Evolutionary conservation across 2,329 filamentous ascomycete species (phyloP), one percentile per base, ranked within the genome.

Genomic region (Acephala macrosclerotiorum): DNA sequence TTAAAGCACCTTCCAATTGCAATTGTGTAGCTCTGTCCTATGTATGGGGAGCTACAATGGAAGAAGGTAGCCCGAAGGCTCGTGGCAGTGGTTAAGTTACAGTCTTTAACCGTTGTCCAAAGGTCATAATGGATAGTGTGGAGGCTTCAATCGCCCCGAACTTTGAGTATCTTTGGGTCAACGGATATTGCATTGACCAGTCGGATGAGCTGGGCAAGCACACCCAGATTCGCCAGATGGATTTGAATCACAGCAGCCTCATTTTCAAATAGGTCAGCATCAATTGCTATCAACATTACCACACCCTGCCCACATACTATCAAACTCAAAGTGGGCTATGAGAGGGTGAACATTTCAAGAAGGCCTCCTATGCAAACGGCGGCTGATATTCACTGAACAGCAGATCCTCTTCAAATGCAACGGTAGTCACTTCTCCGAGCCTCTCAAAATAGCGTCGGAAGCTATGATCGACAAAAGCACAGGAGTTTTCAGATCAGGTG

Each of bases 161-260:
- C 4, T 45, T 47, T 25, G 16, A 36, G 22, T 60, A 51, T 33
- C 58, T 60, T 11, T 60, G 58, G 58, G 42, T 60, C 20, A 40
- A 60, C 26, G 35, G 58, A 26, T 60, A 60, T 26, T 60, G 58
- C n/a, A 60, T 60, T 45, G 40, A 60, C 36, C 58, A 60, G 25
- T n/a, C 26, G 16, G 25, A 60, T 49, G 38, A 22, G n/a, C 11
- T 18, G 14, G 45, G 26, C 26, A 60, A 60, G 35, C 20, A 26
- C 11, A 8, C 33, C 3, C 58, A 60, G 16, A 18, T 60, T n/a
- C 47, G 38, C 2, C 58, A 49, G 18, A 60, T 60, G 40, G 40
- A 60, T n/a, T 22, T 20, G 42, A 60, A 51, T 25, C 51, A 60
- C 29, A 12, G 33, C 55, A 57, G 55, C 33, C 55, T 2, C 22